Evolutionary conservation across 2,329 filamentous ascomycete genomes (phyloP).

Genomic region (Sclerotinia trifoliorum): DNA sequence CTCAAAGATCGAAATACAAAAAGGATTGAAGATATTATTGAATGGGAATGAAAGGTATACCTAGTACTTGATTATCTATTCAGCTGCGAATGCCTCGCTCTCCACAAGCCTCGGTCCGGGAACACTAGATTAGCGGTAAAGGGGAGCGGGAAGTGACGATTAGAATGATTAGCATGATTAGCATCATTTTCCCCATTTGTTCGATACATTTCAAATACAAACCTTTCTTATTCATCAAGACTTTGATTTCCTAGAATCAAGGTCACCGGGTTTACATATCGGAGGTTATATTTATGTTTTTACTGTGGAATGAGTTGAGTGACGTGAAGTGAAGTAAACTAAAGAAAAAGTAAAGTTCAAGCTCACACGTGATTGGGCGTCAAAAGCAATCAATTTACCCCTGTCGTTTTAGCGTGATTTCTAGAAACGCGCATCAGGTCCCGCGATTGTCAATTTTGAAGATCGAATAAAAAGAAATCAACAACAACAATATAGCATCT

Average conservation of each 20-base stretch:
- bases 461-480: not conserved
- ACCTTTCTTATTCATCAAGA: not conserved
- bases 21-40: not conserved
- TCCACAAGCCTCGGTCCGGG: slow-evolving; percentile 13
- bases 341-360: not conserved
- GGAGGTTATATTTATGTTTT: not conserved
- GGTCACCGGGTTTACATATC: not conserved
- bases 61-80: not conserved
- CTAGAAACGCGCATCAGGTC: slow-evolving; percentile 4
- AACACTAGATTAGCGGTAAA: slow-evolving; percentile 4
- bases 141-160: not conserved
- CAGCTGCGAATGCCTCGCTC: not conserved
- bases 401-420: slow-evolving; percentile 12
- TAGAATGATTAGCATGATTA: too few species aligned
- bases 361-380: slow-evolving; percentile 8
- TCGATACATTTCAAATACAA: not conserved
- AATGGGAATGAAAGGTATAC: not conserved
- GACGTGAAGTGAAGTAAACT: not conserved
- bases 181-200: not conserved
- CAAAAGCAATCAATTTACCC: not conserved
- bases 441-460: slow-evolving; percentile 2
- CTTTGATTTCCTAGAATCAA: not conserved
- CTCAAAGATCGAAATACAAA: not conserved
- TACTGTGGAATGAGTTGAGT: not conserved
- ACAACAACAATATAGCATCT: not conserved